Evolutionary conservation across 768 basidiomycete species (phyloP), one percentile per base, ranked within the genome.

Genomic region (Tricholoma furcatifolium): DNA sequence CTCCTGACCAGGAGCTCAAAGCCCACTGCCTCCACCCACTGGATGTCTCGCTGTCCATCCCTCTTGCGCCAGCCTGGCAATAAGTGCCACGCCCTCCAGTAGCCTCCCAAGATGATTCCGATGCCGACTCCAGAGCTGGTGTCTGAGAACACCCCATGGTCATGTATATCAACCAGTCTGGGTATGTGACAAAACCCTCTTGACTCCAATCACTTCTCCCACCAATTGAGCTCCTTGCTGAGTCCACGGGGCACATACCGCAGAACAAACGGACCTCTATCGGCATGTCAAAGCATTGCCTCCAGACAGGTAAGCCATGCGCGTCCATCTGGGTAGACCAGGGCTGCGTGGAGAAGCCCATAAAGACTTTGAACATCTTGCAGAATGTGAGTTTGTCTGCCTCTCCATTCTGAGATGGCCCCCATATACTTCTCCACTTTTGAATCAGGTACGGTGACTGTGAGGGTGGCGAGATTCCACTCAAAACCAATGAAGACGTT

Each of bases 1-100:
- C 62, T 34, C 0, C 7, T 30, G 18, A 70, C 50, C 21, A 76
- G 67, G 14, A 75, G 56, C 31, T 75, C 65, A 50, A 78, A 68
- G 0, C 67, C 68, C 4, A 75, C 50, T 0, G n/a, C n/a, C n/a
- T n/a, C n/a, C n/a, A n/a, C n/a, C n/a, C n/a, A n/a, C n/a, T n/a
- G n/a, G n/a, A n/a, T n/a, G n/a, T n/a, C n/a, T n/a, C n/a, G n/a
- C n/a, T n/a, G n/a, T n/a, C 61, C 52, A 2, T 20, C 49, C 27
- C 30, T 39, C 1, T 36, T 20, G 3, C 60, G 4, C 72, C 70
- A 74, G 0, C 60, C 63, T 1, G 58, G 64, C 6, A 59, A 7
- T 15, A 73, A n/a, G n/a, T n/a, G n/a, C n/a, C n/a, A n/a, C n/a
- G n/a, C n/a, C n/a, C n/a, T n/a, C n/a, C n/a, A n/a, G 66, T 0